phyloP scores from a whole-genome alignment of 805 yeast genomes.

The Suhomyces vadensis region DNA sequence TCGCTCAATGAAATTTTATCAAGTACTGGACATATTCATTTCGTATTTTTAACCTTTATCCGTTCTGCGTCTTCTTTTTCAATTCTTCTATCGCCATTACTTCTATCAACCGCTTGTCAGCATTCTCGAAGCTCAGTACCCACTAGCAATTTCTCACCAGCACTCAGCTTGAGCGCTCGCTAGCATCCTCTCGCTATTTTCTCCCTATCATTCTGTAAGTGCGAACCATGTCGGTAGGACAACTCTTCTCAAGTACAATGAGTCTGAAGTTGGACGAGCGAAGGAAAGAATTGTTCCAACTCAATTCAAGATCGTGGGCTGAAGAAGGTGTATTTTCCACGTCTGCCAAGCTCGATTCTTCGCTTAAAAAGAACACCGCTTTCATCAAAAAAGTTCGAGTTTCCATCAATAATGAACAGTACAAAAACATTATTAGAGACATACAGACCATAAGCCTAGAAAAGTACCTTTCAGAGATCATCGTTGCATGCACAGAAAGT shows the following conservation, averaged over 20 bases:
- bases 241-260: background rate
- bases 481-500: conserved; percentile 63
- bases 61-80: no score
- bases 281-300: conserved; percentile 32
- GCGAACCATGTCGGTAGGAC: no score
- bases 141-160: no score
- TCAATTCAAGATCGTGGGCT: conserved; percentile 55
- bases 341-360: conserved; percentile 57
- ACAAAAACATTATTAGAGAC: conserved; percentile 54
- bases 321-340: conserved; percentile 34
- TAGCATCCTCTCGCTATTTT: no score
- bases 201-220: background rate
- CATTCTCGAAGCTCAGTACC: no score
- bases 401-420: conserved; percentile 54
- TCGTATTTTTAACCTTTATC: no score
- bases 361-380: conserved; percentile 79
- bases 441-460: conserved; percentile 62
- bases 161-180: no score
- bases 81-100: no score
- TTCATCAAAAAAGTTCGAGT: conserved; percentile 70
- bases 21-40: no score
- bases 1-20: no score
- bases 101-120: no score
- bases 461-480: conserved; percentile 72
- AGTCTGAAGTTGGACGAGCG: conserved; percentile 7